Conservation (phyloP, 768 basidiomycete species). For the Asterophora lycoperdoides region DNA sequence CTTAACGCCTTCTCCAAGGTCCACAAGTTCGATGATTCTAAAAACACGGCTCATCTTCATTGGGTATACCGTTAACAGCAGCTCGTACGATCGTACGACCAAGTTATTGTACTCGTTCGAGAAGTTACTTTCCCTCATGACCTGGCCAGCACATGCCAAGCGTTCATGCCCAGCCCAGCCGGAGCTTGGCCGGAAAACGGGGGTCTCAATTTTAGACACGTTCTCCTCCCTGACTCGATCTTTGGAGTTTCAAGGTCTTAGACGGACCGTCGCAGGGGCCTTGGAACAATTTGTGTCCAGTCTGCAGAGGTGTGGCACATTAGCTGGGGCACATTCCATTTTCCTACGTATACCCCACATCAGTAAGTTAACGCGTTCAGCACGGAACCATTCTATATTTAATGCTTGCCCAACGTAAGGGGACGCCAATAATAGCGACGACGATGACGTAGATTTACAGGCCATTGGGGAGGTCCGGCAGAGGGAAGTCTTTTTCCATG, state of each 20-base stretch:
- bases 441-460: not conserved
- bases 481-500: constrained; percentile 32
- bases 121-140: not conserved
- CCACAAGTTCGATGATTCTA: not conserved
- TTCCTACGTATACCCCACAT: too few species aligned
- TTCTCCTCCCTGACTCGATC: not conserved
- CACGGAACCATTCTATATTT: too few species aligned
- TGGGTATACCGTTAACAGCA: not conserved
- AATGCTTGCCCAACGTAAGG: too few species aligned
- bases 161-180: constrained; percentile 1
- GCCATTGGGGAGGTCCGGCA: constrained; percentile 27
- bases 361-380: too few species aligned
- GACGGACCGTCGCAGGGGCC: not conserved
- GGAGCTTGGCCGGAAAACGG: constrained; percentile 5
- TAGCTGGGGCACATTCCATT: too few species aligned
- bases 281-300: not conserved
- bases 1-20: not conserved
- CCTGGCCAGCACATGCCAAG: not conserved
- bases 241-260: not conserved
- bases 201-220: not conserved
- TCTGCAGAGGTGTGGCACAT: not conserved
- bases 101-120: not conserved
- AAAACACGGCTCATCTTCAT: not conserved
- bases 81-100: too few species aligned
- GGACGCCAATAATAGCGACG: too few species aligned